Base-by-base conservation (phyloP, 164 flowering plant genomes). In the Santalum album region DNA sequence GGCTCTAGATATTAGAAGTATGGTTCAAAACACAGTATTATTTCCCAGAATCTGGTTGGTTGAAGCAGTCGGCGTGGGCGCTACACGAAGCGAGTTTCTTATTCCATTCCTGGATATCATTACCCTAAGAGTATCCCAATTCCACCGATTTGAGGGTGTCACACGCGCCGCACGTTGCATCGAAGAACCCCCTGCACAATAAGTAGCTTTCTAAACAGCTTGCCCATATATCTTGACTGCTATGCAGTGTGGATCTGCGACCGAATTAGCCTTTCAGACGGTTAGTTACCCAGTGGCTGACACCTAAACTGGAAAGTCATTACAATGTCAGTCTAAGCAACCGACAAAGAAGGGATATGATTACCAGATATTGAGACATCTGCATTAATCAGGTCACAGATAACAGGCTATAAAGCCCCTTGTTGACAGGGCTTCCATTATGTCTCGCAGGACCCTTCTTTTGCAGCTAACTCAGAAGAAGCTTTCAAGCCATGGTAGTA, bases 51-150 rank as follows among this genome's bases (percentile, higher is more conserved):
- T 87, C 71, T 92, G 99, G 67, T 97, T 92, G 56, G 99, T 92
- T 57, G 99, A 92, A 51, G 99, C 99, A 72, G 99, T 92, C 11
- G 99, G 99, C 99, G 90, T 92, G 7, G 95, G 96, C 21, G 96
- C 95, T 22, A 94, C 68, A 51, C 89, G 89, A 67, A 92, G 96
- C 21, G 99, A 92, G 65, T 92, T 92, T 56, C 96, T 72, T 18
- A 89, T 65, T n/a, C 96, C 99, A 78, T 79, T 70, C 23, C 65
- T 67, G 10, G 79, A 63, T 54, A 89, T 75, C 78, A 60, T 80
- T 36, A 76, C 61, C 63, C 91, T 72, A 26, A 92, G 79, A 52
- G 77, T 75, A 65, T 32, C 62, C 98, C 98, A 92, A 63, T 89
- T 83, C 98, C 96, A 92, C 29, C 77, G 68, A 60, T 75, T 66